A percentile compares a stretch with the other conserved stretches of the same genome.
Conservation (phyloP, 2,329 filamentous ascomycete species). For the Hymenoscyphus infarciens region DNA sequence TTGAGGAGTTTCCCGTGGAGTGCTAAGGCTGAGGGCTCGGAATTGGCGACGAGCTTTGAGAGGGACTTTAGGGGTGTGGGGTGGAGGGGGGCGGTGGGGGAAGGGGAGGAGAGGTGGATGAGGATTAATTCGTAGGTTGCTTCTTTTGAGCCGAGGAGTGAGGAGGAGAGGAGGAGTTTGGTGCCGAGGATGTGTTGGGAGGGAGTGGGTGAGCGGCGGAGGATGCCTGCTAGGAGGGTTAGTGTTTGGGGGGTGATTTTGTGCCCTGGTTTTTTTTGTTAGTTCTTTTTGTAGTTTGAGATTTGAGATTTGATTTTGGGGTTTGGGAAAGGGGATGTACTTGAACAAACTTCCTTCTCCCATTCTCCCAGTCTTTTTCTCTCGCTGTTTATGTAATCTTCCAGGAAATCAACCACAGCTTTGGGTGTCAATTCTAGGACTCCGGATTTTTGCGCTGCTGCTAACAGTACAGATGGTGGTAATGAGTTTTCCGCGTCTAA, state of each 20-base stretch:
- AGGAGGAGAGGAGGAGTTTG: constrained; percentile 27
- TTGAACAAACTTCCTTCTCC: constrained; percentile 25
- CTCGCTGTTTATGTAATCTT: constrained; percentile 16
- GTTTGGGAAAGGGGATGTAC: constrained; percentile 13
- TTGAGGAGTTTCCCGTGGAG: constrained; percentile 30
- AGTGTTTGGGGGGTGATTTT: constrained; percentile 25
- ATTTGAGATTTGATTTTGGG: background rate
- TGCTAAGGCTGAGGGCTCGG: constrained; percentile 31
- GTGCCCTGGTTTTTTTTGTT: constrained; percentile 21
- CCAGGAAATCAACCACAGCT: constrained; percentile 27
- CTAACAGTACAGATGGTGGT: constrained; percentile 25
- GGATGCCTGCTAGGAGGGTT: constrained; percentile 24
- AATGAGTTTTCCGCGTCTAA: constrained; percentile 20
- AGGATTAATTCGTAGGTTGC: constrained; percentile 22
- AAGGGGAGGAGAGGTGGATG: background rate
- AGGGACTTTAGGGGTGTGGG: constrained; percentile 21
- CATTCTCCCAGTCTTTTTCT: constrained; percentile 12
- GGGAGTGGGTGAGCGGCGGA: constrained; percentile 21
- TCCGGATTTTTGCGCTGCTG: constrained; percentile 27
- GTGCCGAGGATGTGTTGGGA: constrained; percentile 25
- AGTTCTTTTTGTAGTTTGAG: background rate
- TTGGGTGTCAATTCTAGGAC: constrained; percentile 26
- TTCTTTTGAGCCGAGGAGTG: constrained; percentile 29
- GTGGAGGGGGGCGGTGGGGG: background rate
- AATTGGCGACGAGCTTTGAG: constrained; percentile 26